These are phyloP conservation scores for Globisporangium solare DNA, from an alignment of 352 stramenopile genomes.

Conservation along the genomic window DNA sequence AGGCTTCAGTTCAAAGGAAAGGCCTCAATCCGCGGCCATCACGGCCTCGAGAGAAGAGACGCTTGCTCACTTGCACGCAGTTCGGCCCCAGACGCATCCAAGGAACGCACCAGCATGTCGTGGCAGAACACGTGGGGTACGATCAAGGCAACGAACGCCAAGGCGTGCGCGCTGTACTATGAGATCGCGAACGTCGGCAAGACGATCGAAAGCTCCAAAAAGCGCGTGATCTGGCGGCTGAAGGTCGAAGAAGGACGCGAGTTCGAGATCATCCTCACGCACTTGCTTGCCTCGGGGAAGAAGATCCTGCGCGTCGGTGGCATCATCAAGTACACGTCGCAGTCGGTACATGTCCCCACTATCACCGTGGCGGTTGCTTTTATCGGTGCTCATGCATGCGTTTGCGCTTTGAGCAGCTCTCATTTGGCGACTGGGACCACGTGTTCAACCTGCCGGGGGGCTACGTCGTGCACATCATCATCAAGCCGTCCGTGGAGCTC, in stretches of 20 bases:
- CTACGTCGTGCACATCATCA: slow-evolving; percentile 81
- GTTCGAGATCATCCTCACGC: slow-evolving; percentile 81
- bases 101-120: slow-evolving; percentile 31
- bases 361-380: background rate
- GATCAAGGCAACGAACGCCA: slow-evolving; percentile 69
- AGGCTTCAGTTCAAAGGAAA: background rate
- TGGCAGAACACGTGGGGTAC: slow-evolving; percentile 65
- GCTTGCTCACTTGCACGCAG: background rate
- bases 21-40: background rate
- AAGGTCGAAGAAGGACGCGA: slow-evolving; percentile 79
- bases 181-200: slow-evolving; percentile 82
- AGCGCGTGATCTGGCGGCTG: slow-evolving; percentile 75
- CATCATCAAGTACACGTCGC: slow-evolving; percentile 75
- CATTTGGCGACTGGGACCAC: slow-evolving; percentile 83
- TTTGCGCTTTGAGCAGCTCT: slow-evolving; percentile 30
- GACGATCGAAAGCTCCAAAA: slow-evolving; percentile 83
- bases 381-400: background rate
- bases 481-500: slow-evolving; percentile 80
- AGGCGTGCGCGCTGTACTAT: slow-evolving; percentile 67
- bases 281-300: slow-evolving; percentile 77
- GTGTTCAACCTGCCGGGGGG: slow-evolving; percentile 78
- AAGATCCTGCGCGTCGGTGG: slow-evolving; percentile 76
- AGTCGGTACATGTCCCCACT: slow-evolving; percentile 34
- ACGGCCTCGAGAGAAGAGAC: background rate
- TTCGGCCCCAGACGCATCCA: background rate